phyloP scores from a whole-genome alignment of 2,329 filamentous ascomycete genomes.

The Botrytis cinerea region DNA sequence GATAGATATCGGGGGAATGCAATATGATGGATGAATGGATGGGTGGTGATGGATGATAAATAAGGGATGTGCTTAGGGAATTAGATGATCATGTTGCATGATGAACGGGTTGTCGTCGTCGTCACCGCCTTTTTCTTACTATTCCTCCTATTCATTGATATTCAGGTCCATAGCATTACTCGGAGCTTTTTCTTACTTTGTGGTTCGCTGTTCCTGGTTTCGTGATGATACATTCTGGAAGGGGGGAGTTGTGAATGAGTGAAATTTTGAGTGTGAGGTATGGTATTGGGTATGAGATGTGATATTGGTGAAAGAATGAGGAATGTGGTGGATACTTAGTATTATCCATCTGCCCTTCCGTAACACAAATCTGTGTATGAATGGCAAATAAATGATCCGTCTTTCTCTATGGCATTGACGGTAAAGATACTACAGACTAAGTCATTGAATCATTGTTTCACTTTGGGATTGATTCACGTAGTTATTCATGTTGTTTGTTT shows the following conservation, averaged over 20 bases:
- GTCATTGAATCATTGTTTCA: background rate
- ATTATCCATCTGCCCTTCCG: background rate
- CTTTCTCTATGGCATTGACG: background rate
- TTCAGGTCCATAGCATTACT: slow-evolving; percentile 26
- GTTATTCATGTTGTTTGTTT: background rate
- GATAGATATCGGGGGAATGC: slow-evolving; percentile 25
- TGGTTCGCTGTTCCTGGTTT: background rate
- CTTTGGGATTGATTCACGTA: background rate
- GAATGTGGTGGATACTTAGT: background rate
- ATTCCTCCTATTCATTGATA: slow-evolving; percentile 23
- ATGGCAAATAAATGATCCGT: background rate
- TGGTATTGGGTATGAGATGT: background rate
- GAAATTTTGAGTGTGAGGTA: background rate
- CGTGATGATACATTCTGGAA: background rate
- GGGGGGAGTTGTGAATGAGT: background rate
- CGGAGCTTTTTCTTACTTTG: slow-evolving; percentile 23
- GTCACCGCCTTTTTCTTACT: slow-evolving; percentile 20
- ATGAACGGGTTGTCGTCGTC: slow-evolving; percentile 19
- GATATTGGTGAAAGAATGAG: background rate
- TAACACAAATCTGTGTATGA: background rate
- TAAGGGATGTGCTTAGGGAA: slow-evolving; percentile 10
- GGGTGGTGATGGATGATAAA: slow-evolving; percentile 22
- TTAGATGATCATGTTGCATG: slow-evolving; percentile 18
- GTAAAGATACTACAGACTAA: background rate
- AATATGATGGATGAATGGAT: slow-evolving; percentile 15